Percentiles rank a stretch among this genome's conserved stretches.
These are phyloP conservation scores for Pyrenophora teres DNA, from an alignment of 2,329 filamentous ascomycete species.

Conservation along the genomic window DNA sequence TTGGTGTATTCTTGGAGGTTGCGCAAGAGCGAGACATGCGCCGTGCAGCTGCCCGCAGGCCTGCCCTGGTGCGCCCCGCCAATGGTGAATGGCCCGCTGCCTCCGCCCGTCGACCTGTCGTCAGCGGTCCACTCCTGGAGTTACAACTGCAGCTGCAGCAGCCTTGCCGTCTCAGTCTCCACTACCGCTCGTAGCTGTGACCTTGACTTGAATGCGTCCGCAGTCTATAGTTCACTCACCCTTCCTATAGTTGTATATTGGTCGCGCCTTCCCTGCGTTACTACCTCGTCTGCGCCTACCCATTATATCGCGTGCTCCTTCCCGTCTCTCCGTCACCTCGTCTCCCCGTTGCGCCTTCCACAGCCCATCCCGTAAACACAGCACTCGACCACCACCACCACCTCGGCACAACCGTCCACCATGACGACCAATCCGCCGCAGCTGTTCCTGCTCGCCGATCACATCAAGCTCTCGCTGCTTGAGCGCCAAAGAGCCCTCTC, in stretches of 20 bases:
- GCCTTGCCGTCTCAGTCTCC: slow-evolving; percentile 11
- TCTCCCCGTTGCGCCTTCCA: neutral
- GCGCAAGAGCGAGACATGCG: slow-evolving; percentile 30
- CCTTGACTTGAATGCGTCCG: no score
- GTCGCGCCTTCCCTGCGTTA: neutral
- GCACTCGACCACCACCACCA: slow-evolving; percentile 8
- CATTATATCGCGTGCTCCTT: neutral
- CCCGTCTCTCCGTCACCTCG: neutral
- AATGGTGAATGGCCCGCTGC: neutral
- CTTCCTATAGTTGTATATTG: no score
- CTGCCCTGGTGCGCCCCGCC: neutral
- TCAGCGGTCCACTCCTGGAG: slow-evolving; percentile 20
- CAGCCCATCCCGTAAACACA: neutral
- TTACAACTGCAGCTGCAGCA: slow-evolving; percentile 4
- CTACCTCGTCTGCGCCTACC: neutral
- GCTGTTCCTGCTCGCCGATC: slow-evolving; percentile 90
- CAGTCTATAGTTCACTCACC: no score
- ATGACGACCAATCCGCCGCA: slow-evolving; percentile 64
- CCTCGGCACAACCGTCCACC: slow-evolving; percentile 12
- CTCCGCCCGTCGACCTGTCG: slow-evolving; percentile 10
- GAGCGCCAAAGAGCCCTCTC: slow-evolving; percentile 86
- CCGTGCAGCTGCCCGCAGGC: slow-evolving; percentile 5
- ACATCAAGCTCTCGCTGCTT: slow-evolving; percentile 93
- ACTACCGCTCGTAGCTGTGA: no score
- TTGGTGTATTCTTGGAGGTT: slow-evolving; percentile 15